Evolutionary conservation across 1,139 yeast species (phyloP).

Genomic region (Sugiyamaella grinbergsii): DNA sequence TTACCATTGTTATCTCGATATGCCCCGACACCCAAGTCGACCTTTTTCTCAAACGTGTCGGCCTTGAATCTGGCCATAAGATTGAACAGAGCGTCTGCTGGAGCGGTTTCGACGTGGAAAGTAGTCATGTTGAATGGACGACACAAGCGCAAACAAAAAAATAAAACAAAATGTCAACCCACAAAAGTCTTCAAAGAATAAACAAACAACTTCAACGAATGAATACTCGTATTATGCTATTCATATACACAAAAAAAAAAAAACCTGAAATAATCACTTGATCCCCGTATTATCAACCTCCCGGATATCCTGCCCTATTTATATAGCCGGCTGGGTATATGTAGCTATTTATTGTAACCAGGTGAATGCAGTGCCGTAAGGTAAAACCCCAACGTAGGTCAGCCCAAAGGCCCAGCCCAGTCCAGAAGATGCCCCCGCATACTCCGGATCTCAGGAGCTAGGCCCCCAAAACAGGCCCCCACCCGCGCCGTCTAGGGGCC

Average conservation of each 20-base stretch:
- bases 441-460: not conserved
- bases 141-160: not conserved
- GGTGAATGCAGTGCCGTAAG: slow-evolving; percentile 7
- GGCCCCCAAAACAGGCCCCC: no score
- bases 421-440: not conserved
- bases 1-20: slow-evolving; percentile 76
- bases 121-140: slow-evolving; percentile 18
- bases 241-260: not conserved
- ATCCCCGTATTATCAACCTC: no score
- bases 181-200: not conserved
- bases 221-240: not conserved
- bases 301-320: slow-evolving; percentile 17
- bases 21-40: slow-evolving; percentile 90
- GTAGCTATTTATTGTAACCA: not conserved
- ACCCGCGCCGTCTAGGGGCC: not conserved
- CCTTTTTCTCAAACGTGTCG: slow-evolving; percentile 53
- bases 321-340: slow-evolving; percentile 5
- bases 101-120: slow-evolving; percentile 38
- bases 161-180: not conserved
- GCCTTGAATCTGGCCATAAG: slow-evolving; percentile 71
- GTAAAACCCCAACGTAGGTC: no score
- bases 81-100: slow-evolving; percentile 60
- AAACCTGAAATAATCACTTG: not conserved
- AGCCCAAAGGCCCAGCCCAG: no score
- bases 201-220: not conserved